These are phyloP conservation scores for Microcera coccophila DNA, from an alignment of 2,329 filamentous ascomycete species.

Conservation along the genomic window DNA sequence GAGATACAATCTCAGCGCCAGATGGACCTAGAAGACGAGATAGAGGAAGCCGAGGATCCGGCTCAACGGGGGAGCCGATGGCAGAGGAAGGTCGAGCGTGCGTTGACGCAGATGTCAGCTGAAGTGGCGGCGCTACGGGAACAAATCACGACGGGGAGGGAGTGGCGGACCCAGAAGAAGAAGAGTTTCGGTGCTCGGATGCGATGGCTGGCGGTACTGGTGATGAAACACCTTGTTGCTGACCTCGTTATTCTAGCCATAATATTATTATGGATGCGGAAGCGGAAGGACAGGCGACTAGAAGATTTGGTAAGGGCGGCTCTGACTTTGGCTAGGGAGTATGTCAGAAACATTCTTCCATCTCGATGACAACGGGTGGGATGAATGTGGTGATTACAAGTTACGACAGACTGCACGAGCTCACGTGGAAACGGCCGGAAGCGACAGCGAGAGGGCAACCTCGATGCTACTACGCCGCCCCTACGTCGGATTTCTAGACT, in stretches of 20 bases:
- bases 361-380: constrained; percentile 44
- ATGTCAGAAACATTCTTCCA: constrained; percentile 55
- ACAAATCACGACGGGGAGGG: constrained; percentile 74
- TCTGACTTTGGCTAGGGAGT: constrained; percentile 55
- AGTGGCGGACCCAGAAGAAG: constrained; percentile 64
- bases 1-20: constrained; percentile 51
- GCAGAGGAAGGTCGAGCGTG: constrained; percentile 78
- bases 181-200: constrained; percentile 66
- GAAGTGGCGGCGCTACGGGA: constrained; percentile 90
- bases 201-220: constrained; percentile 64
- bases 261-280: constrained; percentile 68
- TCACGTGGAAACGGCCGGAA: no score
- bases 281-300: constrained; percentile 64
- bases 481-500: no score
- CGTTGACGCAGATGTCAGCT: constrained; percentile 82
- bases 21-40: constrained; percentile 44
- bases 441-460: no score
- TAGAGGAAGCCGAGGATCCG: constrained; percentile 33
- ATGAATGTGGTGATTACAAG: background rate
- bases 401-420: no score
- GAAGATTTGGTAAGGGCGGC: constrained; percentile 70
- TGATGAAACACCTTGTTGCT: constrained; percentile 68
- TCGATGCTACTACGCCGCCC: no score
- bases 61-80: constrained; percentile 53
- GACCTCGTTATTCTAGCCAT: constrained; percentile 65